Percentiles rank a stretch among this genome's conserved stretches.
phyloP scores from a whole-genome alignment of 768 basidiomycete species.

The Agaricus sinodeliciosus region DNA sequence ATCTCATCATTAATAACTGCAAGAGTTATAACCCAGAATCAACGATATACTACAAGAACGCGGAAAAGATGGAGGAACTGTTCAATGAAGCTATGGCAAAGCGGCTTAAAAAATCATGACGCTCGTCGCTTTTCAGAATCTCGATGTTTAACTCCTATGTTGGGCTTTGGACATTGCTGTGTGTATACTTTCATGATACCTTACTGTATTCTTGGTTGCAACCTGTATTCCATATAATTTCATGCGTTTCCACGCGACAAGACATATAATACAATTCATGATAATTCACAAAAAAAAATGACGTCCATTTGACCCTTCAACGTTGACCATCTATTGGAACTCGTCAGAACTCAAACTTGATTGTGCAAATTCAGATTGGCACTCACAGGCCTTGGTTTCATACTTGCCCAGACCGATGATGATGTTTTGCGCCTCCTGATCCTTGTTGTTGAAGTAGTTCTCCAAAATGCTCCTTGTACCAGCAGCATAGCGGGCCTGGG shows the following conservation, averaged over 20 bases:
- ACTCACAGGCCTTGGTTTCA: conserved; percentile 40
- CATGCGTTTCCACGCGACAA: background rate
- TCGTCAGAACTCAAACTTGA: conserved; percentile 1
- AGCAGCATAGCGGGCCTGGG: conserved; percentile 78
- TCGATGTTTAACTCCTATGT: background rate
- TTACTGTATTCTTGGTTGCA: background rate
- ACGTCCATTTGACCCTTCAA: conserved; percentile 18
- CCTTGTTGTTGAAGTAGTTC: conserved; percentile 56
- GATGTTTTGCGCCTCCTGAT: conserved; percentile 74
- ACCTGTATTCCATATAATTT: no score
- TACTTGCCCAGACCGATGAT: conserved; percentile 67
- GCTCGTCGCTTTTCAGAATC: background rate
- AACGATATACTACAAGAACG: conserved; percentile 77
- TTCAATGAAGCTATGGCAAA: conserved; percentile 42
- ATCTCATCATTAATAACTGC: conserved; percentile 88
- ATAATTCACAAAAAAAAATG: background rate
- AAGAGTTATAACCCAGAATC: conserved; percentile 78
- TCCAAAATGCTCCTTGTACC: conserved; percentile 67
- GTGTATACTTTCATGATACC: conserved; percentile 10
- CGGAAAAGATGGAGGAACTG: conserved; percentile 75
- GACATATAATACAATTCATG: background rate
- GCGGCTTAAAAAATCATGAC: conserved; percentile 4
- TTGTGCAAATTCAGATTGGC: background rate
- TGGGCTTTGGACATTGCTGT: background rate
- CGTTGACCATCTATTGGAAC: conserved; percentile 42